Percentiles rank a stretch among this genome's conserved stretches.
Evolutionary conservation across 352 stramenopile genomes (phyloP).

Genomic region (Phytopythium montanum): DNA sequence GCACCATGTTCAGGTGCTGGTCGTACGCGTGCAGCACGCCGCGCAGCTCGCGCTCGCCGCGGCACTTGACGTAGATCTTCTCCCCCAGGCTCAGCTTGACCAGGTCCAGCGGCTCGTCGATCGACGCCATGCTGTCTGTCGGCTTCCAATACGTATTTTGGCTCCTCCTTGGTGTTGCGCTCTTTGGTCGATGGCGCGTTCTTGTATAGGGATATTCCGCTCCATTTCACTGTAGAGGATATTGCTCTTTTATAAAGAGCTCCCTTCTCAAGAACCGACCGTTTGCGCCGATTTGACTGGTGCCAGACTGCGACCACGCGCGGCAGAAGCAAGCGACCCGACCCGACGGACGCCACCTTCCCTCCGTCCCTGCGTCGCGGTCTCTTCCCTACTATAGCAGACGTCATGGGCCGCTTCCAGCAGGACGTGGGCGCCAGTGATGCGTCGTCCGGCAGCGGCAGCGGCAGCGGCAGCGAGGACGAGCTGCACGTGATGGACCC

Average conservation of each 20-base stretch:
- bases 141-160: too few relatives aligned
- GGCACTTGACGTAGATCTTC: conserved; percentile 99
- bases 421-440: conserved; percentile 12
- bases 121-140: conserved; percentile 72
- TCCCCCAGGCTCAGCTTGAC: conserved; percentile 98
- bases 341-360: too few relatives aligned
- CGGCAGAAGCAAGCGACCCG: neutral
- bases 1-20: conserved; percentile 99
- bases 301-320: neutral
- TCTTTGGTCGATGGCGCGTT: neutral
- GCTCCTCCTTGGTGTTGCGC: neutral
- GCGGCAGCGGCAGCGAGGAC: conserved; percentile 45
- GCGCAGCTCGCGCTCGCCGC: conserved; percentile 95
- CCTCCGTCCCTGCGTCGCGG: too few relatives aligned
- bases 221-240: neutral
- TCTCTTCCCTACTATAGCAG: too few relatives aligned
- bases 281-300: conserved; percentile 4
- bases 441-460: conserved; percentile 13
- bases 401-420: neutral
- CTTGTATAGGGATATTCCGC: conserved; percentile 15
- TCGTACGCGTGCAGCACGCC: conserved; percentile 98
- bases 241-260: conserved; percentile 5
- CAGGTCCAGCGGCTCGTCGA: conserved; percentile 97
- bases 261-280: conserved; percentile 10
- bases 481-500: conserved; percentile 67